Base-by-base conservation (phyloP, 2,329 filamentous ascomycete species). In the Pseudogymnoascus destructans region DNA sequence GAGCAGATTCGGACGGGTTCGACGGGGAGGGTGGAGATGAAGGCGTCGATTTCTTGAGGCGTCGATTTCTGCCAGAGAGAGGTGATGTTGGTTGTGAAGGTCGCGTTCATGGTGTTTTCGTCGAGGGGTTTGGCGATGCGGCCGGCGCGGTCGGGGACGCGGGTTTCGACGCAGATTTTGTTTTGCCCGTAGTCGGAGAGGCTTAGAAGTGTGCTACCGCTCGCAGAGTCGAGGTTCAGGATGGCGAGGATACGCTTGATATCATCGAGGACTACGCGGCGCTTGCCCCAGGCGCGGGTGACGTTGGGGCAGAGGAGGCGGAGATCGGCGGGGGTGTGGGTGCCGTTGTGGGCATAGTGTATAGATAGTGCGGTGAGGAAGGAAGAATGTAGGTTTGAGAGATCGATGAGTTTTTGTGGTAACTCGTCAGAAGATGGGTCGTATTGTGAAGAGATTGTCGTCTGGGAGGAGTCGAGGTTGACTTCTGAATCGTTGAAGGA, bases 271-370 rank as follows among this genome's bases (percentile, higher is more conserved):
- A 76, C 79, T 13, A 89, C 84, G 59, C 77, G 76, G 30, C 85
- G 78, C 72, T 86, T 89, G 60, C 85, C 84, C 86, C 86, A 91
- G 35, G 84, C 74, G 62, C 81, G 78, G 10, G 85, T 80, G 38
- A 88, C 75, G 59, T 82, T 77, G 8, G 81, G 81, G 32, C 79
- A 76, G 33, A 90, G 74, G 27, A 76, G 73, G 33, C 77, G 74
- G 46, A 89, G 69, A 65, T 89, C 84, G 21, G 83, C 79, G 0
- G 87, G 83, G 0, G 79, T 75, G 52, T 76, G 73, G 27, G 74
- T 72, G 60, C 84, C 83, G 68, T 85, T 81, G 70, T 91, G 86
- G 1, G 84, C 84, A 61, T 82, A 78, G 65, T 89, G 85, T 8
- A 90, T 72, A 0, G 80, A 78, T 21, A 89, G 73, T 0, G 85